Evolutionary conservation across 208 protist genomes (phyloP).

Genomic region (Trypanosoma brucei): DNA sequence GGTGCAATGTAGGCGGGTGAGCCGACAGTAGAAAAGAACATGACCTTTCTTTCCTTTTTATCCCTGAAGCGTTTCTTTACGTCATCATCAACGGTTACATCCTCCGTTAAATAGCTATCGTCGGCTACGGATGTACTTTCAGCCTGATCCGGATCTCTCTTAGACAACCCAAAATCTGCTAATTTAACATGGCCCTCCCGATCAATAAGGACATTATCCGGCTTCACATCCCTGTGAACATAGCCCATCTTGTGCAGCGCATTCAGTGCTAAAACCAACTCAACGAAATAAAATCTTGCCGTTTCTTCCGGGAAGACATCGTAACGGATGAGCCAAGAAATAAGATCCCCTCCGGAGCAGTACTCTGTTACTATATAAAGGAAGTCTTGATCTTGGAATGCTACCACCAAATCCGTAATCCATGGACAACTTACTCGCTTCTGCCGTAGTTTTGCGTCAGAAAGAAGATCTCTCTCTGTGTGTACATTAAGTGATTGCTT

Average conservation of each 20-base stretch:
- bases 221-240: constrained; percentile 53
- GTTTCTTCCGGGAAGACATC: constrained; percentile 85
- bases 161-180: constrained; percentile 54
- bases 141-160: constrained; percentile 20
- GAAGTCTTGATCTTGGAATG: constrained; percentile 83
- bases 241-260: constrained; percentile 85
- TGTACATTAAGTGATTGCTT: constrained; percentile 84
- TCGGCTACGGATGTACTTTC: constrained; percentile 7
- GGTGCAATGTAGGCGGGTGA: constrained; percentile 69
- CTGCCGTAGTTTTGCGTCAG: constrained; percentile 19
- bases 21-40: constrained; percentile 81
- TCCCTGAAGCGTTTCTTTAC: constrained; percentile 21
- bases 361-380: constrained; percentile 95
- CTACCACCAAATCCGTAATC: constrained; percentile 85
- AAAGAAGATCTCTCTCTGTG: constrained; percentile 82
- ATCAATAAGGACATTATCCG: constrained; percentile 55
- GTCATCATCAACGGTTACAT: constrained; percentile 4
- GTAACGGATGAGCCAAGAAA: constrained; percentile 91
- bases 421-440: constrained; percentile 39
- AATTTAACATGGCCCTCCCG: constrained; percentile 40
- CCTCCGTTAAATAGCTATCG: background rate
- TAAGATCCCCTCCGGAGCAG: constrained; percentile 93
- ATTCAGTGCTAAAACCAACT: constrained; percentile 84
- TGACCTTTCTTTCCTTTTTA: constrained; percentile 22
- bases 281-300: constrained; percentile 82